Evolutionary conservation across 2,329 filamentous ascomycete species (phyloP).

Genomic region (Periconia sp.): DNA sequence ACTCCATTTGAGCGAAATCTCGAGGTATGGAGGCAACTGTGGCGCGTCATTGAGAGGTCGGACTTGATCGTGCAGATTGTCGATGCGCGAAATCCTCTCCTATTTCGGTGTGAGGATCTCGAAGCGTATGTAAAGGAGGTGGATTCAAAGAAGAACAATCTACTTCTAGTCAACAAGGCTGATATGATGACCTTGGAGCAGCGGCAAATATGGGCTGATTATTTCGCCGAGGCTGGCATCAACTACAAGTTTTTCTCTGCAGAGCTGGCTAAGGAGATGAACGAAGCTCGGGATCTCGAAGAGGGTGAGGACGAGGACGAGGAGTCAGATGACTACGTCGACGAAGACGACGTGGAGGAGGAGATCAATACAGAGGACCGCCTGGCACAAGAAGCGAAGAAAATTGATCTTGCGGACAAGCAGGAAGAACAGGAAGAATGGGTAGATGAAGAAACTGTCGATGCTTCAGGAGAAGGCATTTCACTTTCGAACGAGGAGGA

Average conservation of each 20-base stretch:
- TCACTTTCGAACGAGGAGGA: slow-evolving; percentile 49
- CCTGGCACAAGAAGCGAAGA: slow-evolving; percentile 51
- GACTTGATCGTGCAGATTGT: slow-evolving; percentile 98
- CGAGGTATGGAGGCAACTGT: slow-evolving; percentile 97
- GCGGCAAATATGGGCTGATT: slow-evolving; percentile 81
- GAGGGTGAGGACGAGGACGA: slow-evolving; percentile 55
- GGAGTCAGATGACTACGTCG: slow-evolving; percentile 36
- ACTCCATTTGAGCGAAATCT: slow-evolving; percentile 97
- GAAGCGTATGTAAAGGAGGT: slow-evolving; percentile 95
- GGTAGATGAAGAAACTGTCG: slow-evolving; percentile 47
- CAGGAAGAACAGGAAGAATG: slow-evolving; percentile 49
- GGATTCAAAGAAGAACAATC: slow-evolving; percentile 83
- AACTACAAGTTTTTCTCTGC: slow-evolving; percentile 97
- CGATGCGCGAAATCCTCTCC: slow-evolving; percentile 89
- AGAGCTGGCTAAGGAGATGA: slow-evolving; percentile 85
- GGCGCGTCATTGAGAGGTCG: slow-evolving; percentile 96
- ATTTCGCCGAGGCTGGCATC: slow-evolving; percentile 81
- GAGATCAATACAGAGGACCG: slow-evolving; percentile 56
- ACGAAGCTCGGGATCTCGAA: slow-evolving; percentile 70
- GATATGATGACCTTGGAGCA: slow-evolving; percentile 97
- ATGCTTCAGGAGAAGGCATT: slow-evolving; percentile 43
- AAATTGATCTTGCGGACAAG: slow-evolving; percentile 54
- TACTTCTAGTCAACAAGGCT: slow-evolving; percentile 96
- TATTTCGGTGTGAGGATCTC: slow-evolving; percentile 93
- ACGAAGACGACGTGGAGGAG: slow-evolving; percentile 52